Evolutionary conservation across 306 rosid genomes (phyloP).

Genomic region (Inga leiocalycina): DNA sequence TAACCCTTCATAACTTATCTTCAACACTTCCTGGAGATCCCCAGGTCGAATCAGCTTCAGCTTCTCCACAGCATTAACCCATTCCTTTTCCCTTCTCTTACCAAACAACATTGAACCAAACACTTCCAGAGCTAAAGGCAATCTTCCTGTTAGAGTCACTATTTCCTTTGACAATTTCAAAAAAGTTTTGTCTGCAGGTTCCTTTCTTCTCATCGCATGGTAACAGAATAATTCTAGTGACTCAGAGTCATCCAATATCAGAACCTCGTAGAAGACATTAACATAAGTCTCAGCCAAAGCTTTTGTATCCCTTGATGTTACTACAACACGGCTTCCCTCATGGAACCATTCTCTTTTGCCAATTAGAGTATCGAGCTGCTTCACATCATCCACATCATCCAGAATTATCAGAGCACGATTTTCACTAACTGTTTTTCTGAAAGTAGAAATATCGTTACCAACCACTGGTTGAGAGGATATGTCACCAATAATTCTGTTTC

Average conservation of each 20-base stretch:
- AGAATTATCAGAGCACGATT: conserved; percentile 55
- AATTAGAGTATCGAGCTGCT: conserved; percentile 46
- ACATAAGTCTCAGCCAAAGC: conserved; percentile 29
- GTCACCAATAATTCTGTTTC: conserved; percentile 31
- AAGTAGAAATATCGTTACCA: conserved; percentile 22
- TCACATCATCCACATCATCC: conserved; percentile 59
- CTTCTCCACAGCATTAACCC: conserved; percentile 53
- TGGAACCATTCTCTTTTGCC: conserved; percentile 50
- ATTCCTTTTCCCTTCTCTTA: conserved; percentile 48
- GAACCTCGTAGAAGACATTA: conserved; percentile 45
- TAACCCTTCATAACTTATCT: no score
- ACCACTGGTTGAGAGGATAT: conserved; percentile 20
- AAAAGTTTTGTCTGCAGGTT: conserved; percentile 28
- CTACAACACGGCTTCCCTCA: conserved; percentile 57
- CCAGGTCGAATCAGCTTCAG: conserved; percentile 46
- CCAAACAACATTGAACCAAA: conserved; percentile 58
- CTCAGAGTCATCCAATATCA: conserved; percentile 34
- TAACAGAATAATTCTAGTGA: conserved; percentile 56
- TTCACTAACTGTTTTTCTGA: conserved; percentile 28
- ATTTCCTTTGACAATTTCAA: conserved; percentile 41
- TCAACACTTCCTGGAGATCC: no score
- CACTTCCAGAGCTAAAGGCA: conserved; percentile 78
- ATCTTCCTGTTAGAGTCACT: conserved; percentile 52
- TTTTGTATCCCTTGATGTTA: conserved; percentile 54
- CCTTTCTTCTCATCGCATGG: conserved; percentile 57